Evolutionary conservation across 306 rosid genomes (phyloP).

Genomic region (Oemleria cerasiformis): DNA sequence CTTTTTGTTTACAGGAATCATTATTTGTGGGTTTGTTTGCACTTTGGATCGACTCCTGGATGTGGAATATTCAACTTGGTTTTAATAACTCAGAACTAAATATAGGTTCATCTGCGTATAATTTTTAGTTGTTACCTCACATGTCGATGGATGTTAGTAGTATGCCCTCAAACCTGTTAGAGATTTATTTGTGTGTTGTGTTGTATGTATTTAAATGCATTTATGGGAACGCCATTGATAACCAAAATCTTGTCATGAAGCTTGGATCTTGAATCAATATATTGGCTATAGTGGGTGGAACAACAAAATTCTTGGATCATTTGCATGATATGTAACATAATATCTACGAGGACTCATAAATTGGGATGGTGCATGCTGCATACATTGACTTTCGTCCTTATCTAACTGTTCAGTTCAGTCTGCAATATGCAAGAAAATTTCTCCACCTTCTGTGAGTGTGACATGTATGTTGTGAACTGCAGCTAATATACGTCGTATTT

Average conservation of each 20-base stretch:
- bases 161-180: neutral
- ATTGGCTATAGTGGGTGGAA: no score
- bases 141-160: neutral
- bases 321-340: neutral
- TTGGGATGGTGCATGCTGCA: neutral
- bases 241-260: neutral
- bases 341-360: neutral
- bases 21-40: slow-evolving; percentile 5
- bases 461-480: slow-evolving; percentile 34
- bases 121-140: neutral
- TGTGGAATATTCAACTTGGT: neutral
- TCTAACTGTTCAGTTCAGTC: neutral
- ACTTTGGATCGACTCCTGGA: slow-evolving; percentile 3
- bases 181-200: no score
- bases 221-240: neutral
- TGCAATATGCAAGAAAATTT: slow-evolving; percentile 5
- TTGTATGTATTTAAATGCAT: no score
- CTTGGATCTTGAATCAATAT: neutral
- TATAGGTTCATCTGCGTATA: neutral
- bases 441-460: neutral
- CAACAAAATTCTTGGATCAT: no score
- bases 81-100: neutral
- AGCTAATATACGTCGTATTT: slow-evolving; percentile 70
- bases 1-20: slow-evolving; percentile 10
- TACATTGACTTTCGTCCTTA: neutral